A percentile compares a stretch with the other conserved stretches of the same genome.
Conservation (phyloP, 2,329 filamentous ascomycete genomes). For the Dactylellina haptotyla region DNA sequence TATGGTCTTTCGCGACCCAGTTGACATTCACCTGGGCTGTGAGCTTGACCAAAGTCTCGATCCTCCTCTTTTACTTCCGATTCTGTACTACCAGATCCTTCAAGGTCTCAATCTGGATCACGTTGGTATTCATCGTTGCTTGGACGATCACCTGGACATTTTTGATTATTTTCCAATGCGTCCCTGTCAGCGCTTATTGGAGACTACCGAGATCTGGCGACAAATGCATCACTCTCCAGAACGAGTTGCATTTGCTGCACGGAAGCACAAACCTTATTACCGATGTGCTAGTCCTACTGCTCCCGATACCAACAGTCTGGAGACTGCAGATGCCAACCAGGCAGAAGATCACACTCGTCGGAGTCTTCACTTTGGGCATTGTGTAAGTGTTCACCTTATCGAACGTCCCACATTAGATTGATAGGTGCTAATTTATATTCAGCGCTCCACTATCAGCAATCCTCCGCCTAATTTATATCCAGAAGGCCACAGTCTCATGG, state of each 20-base stretch:
- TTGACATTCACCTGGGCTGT: constrained; percentile 62
- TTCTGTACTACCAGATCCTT: constrained; percentile 59
- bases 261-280: constrained; percentile 71
- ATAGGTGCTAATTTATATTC: constrained; percentile 11
- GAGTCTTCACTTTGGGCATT: constrained; percentile 67
- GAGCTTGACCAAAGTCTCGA: constrained; percentile 63
- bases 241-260: constrained; percentile 66
- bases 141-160: constrained; percentile 61
- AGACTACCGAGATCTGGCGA: constrained; percentile 57
- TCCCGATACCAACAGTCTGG: constrained; percentile 66
- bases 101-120: constrained; percentile 59
- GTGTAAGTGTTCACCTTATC: constrained; percentile 61
- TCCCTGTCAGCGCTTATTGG: constrained; percentile 60
- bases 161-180: constrained; percentile 62
- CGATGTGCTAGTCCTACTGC: constrained; percentile 68
- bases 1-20: constrained; percentile 58
- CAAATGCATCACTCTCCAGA: constrained; percentile 64
- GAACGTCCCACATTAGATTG: background rate
- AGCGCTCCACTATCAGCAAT: constrained; percentile 47
- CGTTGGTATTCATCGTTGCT: constrained; percentile 59
- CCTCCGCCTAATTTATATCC: constrained; percentile 43
- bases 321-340: constrained; percentile 64
- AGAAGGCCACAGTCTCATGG: constrained; percentile 47
- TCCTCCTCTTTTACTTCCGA: constrained; percentile 62
- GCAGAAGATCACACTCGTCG: constrained; percentile 64